These are phyloP conservation scores for Ciborinia camelliae DNA, from an alignment of 2,329 filamentous ascomycete genomes.

Conservation along the genomic window DNA sequence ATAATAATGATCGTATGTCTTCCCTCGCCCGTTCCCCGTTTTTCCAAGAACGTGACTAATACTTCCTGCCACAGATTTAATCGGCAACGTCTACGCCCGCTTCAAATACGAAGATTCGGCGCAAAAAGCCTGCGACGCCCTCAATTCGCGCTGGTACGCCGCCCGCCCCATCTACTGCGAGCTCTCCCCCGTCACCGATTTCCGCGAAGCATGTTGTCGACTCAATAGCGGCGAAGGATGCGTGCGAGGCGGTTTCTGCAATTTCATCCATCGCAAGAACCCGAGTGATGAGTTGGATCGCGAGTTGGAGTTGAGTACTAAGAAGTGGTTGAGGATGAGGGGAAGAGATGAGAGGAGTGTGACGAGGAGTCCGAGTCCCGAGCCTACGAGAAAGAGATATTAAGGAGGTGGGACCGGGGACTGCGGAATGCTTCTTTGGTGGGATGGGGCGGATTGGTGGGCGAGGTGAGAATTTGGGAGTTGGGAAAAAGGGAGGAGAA, in stretches of 20 bases:
- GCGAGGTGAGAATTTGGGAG: neutral
- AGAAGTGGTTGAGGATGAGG: slow-evolving; percentile 90
- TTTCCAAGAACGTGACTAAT: neutral
- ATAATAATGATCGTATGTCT: slow-evolving; percentile 75
- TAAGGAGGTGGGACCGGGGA: slow-evolving; percentile 36
- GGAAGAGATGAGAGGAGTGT: slow-evolving; percentile 81
- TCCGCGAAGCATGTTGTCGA: slow-evolving; percentile 94
- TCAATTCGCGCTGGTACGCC: slow-evolving; percentile 96
- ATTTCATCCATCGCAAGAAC: slow-evolving; percentile 98
- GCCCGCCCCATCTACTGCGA: slow-evolving; percentile 98
- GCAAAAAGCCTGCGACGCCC: slow-evolving; percentile 86
- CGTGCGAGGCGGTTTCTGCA: slow-evolving; percentile 95
- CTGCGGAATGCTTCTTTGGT: neutral
- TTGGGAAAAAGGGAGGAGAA: neutral
- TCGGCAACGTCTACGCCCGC: slow-evolving; percentile 97
- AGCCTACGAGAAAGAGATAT: slow-evolving; percentile 71
- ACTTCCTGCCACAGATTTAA: slow-evolving; percentile 62
- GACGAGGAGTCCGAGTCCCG: slow-evolving; percentile 79
- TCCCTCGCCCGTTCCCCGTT: neutral
- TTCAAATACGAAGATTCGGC: slow-evolving; percentile 99
- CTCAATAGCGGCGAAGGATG: slow-evolving; percentile 94
- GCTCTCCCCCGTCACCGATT: slow-evolving; percentile 93
- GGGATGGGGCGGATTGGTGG: neutral
- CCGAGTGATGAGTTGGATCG: slow-evolving; percentile 83
- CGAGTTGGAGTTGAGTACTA: slow-evolving; percentile 82